A percentile compares a stretch with the other conserved stretches of the same genome.
Evolutionary conservation across 2,329 filamentous ascomycete genomes (phyloP).

Genomic region (Colletotrichum tanaceti): DNA sequence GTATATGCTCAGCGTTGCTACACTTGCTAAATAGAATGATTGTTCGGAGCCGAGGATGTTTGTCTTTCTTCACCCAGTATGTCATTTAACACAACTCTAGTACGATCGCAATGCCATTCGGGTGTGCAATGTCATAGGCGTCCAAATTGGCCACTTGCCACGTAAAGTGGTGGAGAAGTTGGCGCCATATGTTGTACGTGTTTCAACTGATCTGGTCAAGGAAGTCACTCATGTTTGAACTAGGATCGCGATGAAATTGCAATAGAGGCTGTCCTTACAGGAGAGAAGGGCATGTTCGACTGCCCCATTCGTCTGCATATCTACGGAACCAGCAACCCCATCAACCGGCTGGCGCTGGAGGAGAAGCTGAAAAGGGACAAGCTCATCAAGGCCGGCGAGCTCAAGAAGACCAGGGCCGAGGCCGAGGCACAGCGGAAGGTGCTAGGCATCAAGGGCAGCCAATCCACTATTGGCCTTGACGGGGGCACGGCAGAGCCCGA

Average conservation of each 20-base stretch:
- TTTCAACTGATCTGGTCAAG: neutral
- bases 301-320: slow-evolving; percentile 78
- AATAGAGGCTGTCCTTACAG: slow-evolving; percentile 77
- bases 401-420: slow-evolving; percentile 64
- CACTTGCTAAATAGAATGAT: neutral
- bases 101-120: slow-evolving; percentile 83
- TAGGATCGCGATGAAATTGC: slow-evolving; percentile 69
- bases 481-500: slow-evolving; percentile 49
- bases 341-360: slow-evolving; percentile 66
- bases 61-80: neutral
- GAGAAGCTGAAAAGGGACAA: slow-evolving; percentile 71
- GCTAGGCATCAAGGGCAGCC: slow-evolving; percentile 53
- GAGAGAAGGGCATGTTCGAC: slow-evolving; percentile 74
- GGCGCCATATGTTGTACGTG: slow-evolving; percentile 74
- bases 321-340: slow-evolving; percentile 73
- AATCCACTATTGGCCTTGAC: slow-evolving; percentile 53
- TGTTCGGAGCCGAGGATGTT: neutral
- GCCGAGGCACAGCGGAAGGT: slow-evolving; percentile 64
- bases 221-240: slow-evolving; percentile 40
- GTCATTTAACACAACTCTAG: slow-evolving; percentile 42
- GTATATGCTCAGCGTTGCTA: slow-evolving; percentile 45
- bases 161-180: slow-evolving; percentile 75
- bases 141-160: slow-evolving; percentile 84
- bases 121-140: slow-evolving; percentile 79
- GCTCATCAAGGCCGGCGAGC: slow-evolving; percentile 69